Percentiles rank a stretch among this genome's conserved stretches.
phyloP scores from a whole-genome alignment of 73 alveolate species.

The Tetrahymena malaccensis region DNA sequence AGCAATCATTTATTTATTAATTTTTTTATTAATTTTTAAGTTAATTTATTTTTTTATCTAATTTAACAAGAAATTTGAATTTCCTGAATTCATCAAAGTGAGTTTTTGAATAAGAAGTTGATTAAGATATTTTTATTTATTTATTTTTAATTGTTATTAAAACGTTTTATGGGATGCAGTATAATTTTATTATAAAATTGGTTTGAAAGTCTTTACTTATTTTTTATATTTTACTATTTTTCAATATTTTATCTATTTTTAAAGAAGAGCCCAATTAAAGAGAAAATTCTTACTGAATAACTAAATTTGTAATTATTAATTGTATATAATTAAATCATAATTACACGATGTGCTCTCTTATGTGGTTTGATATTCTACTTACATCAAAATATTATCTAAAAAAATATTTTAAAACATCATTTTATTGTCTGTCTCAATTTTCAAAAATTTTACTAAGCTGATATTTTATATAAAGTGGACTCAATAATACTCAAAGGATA shows the following conservation, averaged over 20 bases:
- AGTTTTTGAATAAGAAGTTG: not conserved
- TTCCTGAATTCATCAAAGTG: too few relatives aligned
- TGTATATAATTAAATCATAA: not conserved
- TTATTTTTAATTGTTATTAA: not conserved
- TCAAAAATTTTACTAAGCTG: not conserved
- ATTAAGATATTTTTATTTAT: not conserved
- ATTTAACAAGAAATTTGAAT: not conserved
- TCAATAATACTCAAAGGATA: not conserved
- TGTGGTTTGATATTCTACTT: not conserved
- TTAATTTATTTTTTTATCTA: not conserved
- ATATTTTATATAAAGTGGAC: not conserved
- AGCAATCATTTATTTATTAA: not conserved
- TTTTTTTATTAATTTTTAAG: not conserved
- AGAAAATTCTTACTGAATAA: too few relatives aligned
- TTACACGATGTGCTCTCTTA: not conserved
- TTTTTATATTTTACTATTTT: too few relatives aligned
- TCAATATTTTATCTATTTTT: too few relatives aligned
- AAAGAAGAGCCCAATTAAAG: not conserved
- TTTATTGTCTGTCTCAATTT: too few relatives aligned
- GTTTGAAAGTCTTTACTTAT: not conserved
- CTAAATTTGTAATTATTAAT: too few relatives aligned
- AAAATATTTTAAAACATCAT: too few relatives aligned
- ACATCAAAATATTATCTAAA: not conserved
- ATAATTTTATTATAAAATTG: too few relatives aligned
- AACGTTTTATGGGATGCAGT: not conserved